Conservation (phyloP, 106 monocot genomes). For the Apostasia ramifera region DNA sequence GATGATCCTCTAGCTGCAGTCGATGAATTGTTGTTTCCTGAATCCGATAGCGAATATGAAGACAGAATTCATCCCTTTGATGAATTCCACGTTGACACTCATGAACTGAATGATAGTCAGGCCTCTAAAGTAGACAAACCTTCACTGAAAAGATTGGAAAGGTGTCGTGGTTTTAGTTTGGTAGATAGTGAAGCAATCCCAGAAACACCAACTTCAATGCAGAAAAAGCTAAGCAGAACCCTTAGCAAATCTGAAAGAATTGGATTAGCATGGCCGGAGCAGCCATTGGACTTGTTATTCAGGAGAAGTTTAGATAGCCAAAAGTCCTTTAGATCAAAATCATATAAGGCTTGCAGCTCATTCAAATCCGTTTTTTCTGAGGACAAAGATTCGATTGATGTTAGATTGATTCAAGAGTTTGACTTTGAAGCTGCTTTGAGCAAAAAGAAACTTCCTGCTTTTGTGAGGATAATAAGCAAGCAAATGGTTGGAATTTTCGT, state of each 20-base stretch:
- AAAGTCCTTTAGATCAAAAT: conserved; percentile 37
- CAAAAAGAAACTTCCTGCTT: conserved; percentile 43
- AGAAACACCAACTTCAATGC: conserved; percentile 5
- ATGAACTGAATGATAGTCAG: background rate
- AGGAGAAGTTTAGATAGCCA: conserved; percentile 12
- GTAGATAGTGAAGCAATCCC: conserved; percentile 10
- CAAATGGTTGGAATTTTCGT: conserved; percentile 90
- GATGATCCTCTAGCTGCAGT: conserved; percentile 15
- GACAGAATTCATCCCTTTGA: conserved; percentile 26
- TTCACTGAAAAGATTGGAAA: conserved; percentile 26
- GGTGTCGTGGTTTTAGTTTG: conserved; percentile 31
- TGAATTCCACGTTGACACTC: background rate
- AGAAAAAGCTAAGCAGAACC: conserved; percentile 42
- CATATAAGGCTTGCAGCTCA: conserved; percentile 38
- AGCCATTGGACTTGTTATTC: conserved; percentile 50
- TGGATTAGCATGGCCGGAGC: conserved; percentile 86
- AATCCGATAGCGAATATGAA: conserved; percentile 47
- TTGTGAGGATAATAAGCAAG: conserved; percentile 82
- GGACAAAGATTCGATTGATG: conserved; percentile 1
- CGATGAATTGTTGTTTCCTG: conserved; percentile 34
- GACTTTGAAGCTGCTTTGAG: conserved; percentile 10
- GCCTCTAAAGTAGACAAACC: background rate
- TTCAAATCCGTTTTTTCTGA: conserved; percentile 18
- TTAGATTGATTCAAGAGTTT: conserved; percentile 17
- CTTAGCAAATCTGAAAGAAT: conserved; percentile 67